phyloP scores from a whole-genome alignment of 2,329 filamentous ascomycete genomes.

The Malbranchea cinnamomea region DNA sequence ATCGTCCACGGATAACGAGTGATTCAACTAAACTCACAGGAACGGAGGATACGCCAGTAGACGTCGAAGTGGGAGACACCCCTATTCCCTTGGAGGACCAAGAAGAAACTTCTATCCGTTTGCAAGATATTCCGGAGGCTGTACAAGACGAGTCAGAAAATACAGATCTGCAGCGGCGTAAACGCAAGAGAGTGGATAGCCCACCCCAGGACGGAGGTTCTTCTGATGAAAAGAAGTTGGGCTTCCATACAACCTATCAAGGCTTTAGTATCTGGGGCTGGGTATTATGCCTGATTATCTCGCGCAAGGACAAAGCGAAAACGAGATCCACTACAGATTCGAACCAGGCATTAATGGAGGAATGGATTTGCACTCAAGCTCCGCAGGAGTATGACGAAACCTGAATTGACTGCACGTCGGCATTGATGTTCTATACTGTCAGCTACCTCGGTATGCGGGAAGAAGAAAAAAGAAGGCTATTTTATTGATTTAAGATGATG shows the following conservation, averaged over 20 bases:
- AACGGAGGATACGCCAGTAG: constrained; percentile 38
- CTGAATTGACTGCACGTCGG: too few species aligned
- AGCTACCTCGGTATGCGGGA: too few species aligned
- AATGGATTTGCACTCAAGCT: constrained; percentile 70
- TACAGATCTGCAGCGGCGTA: too few species aligned
- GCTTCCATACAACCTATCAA: constrained; percentile 76
- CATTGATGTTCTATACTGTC: too few species aligned
- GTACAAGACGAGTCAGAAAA: constrained; percentile 11
- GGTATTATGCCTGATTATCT: constrained; percentile 80
- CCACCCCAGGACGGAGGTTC: constrained; percentile 1
- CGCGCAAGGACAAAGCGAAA: constrained; percentile 41
- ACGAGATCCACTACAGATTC: constrained; percentile 20
- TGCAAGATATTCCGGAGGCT: constrained; percentile 44
- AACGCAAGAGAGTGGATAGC: too few species aligned
- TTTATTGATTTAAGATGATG: too few species aligned
- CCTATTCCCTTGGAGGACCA: constrained; percentile 37
- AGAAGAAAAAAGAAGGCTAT: too few species aligned
- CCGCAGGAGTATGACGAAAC: constrained; percentile 26
- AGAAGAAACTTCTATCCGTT: constrained; percentile 29
- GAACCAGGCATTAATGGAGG: constrained; percentile 62
- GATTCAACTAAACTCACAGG: constrained; percentile 49
- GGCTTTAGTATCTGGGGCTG: constrained; percentile 93
- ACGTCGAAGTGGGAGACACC: constrained; percentile 31
- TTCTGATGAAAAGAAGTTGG: constrained; percentile 76
- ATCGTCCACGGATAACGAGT: constrained; percentile 39